phyloP scores from a whole-genome alignment of 2,329 filamentous ascomycete species.

The Ophiostoma fasciatum region DNA sequence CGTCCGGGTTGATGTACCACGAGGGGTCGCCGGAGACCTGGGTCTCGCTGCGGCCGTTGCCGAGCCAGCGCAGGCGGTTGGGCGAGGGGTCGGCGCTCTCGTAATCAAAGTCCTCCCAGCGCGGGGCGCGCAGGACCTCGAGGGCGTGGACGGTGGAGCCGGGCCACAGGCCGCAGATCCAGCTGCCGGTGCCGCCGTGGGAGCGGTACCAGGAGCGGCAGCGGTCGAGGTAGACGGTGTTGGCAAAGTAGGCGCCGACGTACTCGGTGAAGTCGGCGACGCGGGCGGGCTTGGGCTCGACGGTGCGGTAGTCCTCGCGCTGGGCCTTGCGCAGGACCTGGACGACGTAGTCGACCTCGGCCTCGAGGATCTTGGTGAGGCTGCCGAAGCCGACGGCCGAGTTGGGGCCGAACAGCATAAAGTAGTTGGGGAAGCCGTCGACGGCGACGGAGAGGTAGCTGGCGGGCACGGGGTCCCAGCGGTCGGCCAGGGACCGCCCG shows the following conservation, averaged over 20 bases:
- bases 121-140: conserved; percentile 25
- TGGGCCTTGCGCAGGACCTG: conserved; percentile 32
- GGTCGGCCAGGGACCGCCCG: conserved; percentile 21
- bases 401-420: conserved; percentile 35
- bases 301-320: conserved; percentile 28
- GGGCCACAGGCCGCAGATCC: conserved; percentile 29
- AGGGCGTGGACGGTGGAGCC: conserved; percentile 29
- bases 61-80: conserved; percentile 25
- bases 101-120: conserved; percentile 32
- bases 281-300: conserved; percentile 27
- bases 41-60: conserved; percentile 26
- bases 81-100: conserved; percentile 17
- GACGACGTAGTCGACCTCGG: conserved; percentile 32
- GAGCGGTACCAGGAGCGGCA: conserved; percentile 42
- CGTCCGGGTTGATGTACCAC: conserved; percentile 25
- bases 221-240: conserved; percentile 27
- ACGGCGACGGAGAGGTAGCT: conserved; percentile 30
- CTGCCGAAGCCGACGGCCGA: conserved; percentile 30
- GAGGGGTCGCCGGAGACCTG: conserved; percentile 21
- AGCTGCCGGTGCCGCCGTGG: conserved; percentile 23
- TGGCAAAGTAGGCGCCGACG: conserved; percentile 28
- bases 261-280: conserved; percentile 32
- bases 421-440: conserved; percentile 33
- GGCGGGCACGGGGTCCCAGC: conserved; percentile 24
- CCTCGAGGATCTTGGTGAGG: conserved; percentile 31